Percentiles rank a stretch among this genome's conserved stretches.
Evolutionary conservation across 2,329 filamentous ascomycete genomes (phyloP).

Genomic region (Chrysosporium queenslandicum): DNA sequence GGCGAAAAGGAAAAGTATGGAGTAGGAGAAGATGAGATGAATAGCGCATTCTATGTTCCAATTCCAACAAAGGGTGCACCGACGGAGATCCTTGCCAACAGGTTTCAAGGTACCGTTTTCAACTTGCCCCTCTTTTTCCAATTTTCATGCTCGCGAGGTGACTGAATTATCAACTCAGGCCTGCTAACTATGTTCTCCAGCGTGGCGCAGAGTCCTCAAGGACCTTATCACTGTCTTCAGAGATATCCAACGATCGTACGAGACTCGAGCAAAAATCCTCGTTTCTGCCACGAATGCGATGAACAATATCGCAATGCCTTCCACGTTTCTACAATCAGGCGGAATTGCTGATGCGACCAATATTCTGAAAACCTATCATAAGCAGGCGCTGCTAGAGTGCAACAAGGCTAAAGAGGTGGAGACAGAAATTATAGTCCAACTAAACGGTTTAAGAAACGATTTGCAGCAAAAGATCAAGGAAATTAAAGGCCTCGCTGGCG

Average conservation of each 20-base stretch:
- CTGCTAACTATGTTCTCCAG: conserved; percentile 37
- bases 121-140: background rate
- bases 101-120: conserved; percentile 85
- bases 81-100: conserved; percentile 73
- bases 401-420: conserved; percentile 87
- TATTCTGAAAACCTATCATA: conserved; percentile 73
- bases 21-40: conserved; percentile 48
- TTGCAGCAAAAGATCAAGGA: conserved; percentile 96
- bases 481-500: conserved; percentile 83
- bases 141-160: background rate
- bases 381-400: conserved; percentile 64
- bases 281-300: conserved; percentile 74
- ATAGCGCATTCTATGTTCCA: conserved; percentile 81
- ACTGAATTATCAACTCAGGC: background rate
- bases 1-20: conserved; percentile 50
- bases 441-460: conserved; percentile 77
- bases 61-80: conserved; percentile 80
- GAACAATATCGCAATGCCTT: conserved; percentile 65
- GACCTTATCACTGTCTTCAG: conserved; percentile 89
- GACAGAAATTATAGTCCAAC: conserved; percentile 76
- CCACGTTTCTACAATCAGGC: conserved; percentile 65
- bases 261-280: conserved; percentile 70
- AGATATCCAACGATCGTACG: conserved; percentile 82
- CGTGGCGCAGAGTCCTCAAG: conserved; percentile 91
- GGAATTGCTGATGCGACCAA: conserved; percentile 82